Evolutionary conservation across 192 early-diverging fungal species (phyloP).

Genomic region (Entrophospora sp.): DNA sequence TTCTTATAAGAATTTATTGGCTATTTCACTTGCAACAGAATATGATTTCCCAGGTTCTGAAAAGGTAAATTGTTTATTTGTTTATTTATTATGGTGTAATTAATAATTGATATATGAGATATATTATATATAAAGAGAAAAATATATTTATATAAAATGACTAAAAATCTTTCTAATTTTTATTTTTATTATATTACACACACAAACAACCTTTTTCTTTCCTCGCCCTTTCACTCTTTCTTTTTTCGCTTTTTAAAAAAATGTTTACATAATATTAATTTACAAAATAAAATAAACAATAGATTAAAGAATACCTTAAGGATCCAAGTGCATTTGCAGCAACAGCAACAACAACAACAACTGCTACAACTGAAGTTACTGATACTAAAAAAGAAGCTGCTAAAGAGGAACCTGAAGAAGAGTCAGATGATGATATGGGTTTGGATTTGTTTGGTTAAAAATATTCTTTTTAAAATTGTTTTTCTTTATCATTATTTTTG

Average conservation of each 20-base stretch:
- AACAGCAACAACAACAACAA: conserved; percentile 45
- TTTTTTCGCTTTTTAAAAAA: too few relatives aligned
- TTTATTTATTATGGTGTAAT: too few relatives aligned
- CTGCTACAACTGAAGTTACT: conserved; percentile 47
- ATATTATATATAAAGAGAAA: too few relatives aligned
- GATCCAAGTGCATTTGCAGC: conserved; percentile 82
- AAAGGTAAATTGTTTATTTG: too few relatives aligned
- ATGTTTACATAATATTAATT: conserved; percentile 67
- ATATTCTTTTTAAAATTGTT: too few relatives aligned
- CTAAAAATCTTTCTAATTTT: too few relatives aligned
- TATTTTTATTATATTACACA: too few relatives aligned
- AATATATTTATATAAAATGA: neutral
- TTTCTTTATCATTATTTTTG: too few relatives aligned
- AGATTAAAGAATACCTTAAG: conserved; percentile 91
- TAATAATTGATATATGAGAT: too few relatives aligned
- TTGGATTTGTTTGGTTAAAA: conserved; percentile 84
- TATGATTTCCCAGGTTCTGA: conserved; percentile 87
- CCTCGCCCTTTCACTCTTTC: too few relatives aligned
- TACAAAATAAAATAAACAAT: too few relatives aligned
- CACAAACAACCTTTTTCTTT: too few relatives aligned
- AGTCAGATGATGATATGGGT: conserved; percentile 86
- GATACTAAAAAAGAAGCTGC: conserved; percentile 42
- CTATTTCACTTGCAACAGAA: conserved; percentile 80
- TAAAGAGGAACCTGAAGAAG: conserved; percentile 63
- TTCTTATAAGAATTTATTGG: conserved; percentile 95